Percentiles rank a stretch among this genome's conserved stretches.
These are phyloP conservation scores for Lepidium sativum DNA, from an alignment of 345 rosid genomes.

Conservation along the genomic window DNA sequence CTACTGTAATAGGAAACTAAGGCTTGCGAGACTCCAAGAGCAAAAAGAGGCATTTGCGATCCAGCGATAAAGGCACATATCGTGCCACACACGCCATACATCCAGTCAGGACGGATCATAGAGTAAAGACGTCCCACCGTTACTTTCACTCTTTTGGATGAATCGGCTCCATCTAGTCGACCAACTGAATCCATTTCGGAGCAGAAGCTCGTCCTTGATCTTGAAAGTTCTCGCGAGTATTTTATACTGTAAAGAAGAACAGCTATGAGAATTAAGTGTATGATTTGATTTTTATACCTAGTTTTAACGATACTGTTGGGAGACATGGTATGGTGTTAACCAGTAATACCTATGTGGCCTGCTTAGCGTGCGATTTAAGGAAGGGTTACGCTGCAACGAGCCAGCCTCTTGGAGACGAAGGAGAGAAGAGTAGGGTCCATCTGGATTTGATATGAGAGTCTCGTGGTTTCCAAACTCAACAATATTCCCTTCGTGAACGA, in stretches of 20 bases:
- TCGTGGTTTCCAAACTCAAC: constrained; percentile 90
- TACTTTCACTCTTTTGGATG: constrained; percentile 33
- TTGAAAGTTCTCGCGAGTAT: constrained; percentile 63
- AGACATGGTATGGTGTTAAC: neutral
- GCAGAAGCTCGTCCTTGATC: constrained; percentile 59
- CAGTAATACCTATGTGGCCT: constrained; percentile 55
- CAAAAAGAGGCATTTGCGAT: constrained; percentile 93
- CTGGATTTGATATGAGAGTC: constrained; percentile 56
- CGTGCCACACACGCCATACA: constrained; percentile 63
- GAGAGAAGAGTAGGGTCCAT: constrained; percentile 62
- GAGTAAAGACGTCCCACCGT: constrained; percentile 57
- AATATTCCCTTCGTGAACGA: constrained; percentile 70
- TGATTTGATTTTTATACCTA: neutral
- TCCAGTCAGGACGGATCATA: constrained; percentile 86
- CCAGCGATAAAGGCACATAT: constrained; percentile 69
- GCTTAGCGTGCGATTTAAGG: constrained; percentile 44
- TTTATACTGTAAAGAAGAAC: constrained; percentile 30
- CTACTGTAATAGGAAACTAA: constrained; percentile 72
- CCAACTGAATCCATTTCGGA: constrained; percentile 72
- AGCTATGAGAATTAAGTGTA: neutral
- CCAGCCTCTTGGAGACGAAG: constrained; percentile 76
- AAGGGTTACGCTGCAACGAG: constrained; percentile 53
- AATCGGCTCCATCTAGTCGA: constrained; percentile 39
- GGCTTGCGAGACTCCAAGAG: constrained; percentile 90
- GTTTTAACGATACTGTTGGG: neutral